Conservation (phyloP, 805 yeast species). For the Saturnispora dispora region DNA sequence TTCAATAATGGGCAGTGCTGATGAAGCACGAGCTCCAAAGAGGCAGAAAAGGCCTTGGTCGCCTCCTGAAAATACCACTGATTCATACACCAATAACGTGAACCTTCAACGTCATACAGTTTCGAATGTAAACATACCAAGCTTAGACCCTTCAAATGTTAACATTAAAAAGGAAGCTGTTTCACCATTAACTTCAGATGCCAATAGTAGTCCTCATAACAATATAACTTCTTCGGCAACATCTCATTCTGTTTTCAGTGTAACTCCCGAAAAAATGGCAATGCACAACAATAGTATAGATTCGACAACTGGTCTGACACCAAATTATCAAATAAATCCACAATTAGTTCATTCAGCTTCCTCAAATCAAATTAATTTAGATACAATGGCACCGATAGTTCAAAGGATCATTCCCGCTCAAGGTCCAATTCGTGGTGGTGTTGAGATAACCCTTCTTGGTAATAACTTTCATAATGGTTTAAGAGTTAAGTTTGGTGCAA, state of each 20-base stretch:
- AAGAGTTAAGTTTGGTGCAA: conserved; percentile 78
- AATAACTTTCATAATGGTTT: conserved; percentile 78
- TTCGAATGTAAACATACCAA: conserved; percentile 11
- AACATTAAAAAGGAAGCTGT: conserved; percentile 20
- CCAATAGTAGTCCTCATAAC: conserved; percentile 25
- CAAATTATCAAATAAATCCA: not conserved
- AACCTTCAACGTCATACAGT: conserved; percentile 7
- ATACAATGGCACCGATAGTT: conserved; percentile 41
- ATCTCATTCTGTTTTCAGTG: conserved; percentile 19
- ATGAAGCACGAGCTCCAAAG: conserved; percentile 17
- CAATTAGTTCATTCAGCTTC: not conserved
- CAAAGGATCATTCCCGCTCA: conserved; percentile 90
- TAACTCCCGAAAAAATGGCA: conserved; percentile 26
- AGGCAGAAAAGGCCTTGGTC: conserved; percentile 29
- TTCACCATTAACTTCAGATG: conserved; percentile 27
- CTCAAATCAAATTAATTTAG: not conserved
- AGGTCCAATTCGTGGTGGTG: conserved; percentile 95
- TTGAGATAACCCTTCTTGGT: conserved; percentile 87
- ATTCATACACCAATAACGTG: not conserved
- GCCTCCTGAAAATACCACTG: conserved; percentile 15
- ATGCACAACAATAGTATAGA: not conserved
- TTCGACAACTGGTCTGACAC: not conserved
- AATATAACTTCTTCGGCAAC: conserved; percentile 25
- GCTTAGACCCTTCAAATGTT: conserved; percentile 18
- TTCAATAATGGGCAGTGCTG: conserved; percentile 11